These are phyloP conservation scores for Trametes polyzona DNA, from an alignment of 1,284 basidiomycete species.

Conservation along the genomic window DNA sequence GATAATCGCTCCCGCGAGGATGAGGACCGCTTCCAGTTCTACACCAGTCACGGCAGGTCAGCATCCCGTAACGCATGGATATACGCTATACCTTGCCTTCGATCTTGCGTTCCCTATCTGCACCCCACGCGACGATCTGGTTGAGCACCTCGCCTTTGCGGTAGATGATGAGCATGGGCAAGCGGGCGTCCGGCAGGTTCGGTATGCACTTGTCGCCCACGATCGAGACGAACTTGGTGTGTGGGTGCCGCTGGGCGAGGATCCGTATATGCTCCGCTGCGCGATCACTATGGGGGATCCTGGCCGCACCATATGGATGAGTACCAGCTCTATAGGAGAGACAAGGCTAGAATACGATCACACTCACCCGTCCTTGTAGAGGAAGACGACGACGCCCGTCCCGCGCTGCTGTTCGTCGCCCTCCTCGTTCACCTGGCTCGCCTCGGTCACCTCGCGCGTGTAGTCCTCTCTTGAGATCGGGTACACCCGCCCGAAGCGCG, in stretches of 20 bases:
- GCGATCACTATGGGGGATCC: conserved; percentile 80
- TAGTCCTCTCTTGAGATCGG: conserved; percentile 95
- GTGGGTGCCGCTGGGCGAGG: conserved; percentile 83
- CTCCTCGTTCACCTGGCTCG: conserved; percentile 74
- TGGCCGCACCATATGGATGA: conserved; percentile 42
- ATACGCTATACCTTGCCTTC: conserved; percentile 59
- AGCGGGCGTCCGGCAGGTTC: conserved; percentile 89
- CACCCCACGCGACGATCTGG: conserved; percentile 85
- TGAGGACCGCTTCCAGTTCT: conserved; percentile 75
- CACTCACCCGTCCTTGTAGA: conserved; percentile 87
- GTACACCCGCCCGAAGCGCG: conserved; percentile 85
- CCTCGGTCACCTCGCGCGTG: conserved; percentile 93
- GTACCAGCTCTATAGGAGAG: conserved; percentile 1
- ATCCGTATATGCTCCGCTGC: conserved; percentile 73
- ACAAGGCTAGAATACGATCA: conserved; percentile 6
- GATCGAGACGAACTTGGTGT: conserved; percentile 96
- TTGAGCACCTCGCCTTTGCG: conserved; percentile 88
- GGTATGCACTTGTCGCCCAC: conserved; percentile 96
- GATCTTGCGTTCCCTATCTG: conserved; percentile 75
- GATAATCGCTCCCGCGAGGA: conserved; percentile 64
- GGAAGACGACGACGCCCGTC: conserved; percentile 86
- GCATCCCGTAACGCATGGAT: background rate
- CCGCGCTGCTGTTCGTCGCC: conserved; percentile 69
- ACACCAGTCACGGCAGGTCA: background rate
- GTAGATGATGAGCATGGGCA: conserved; percentile 94